A percentile compares a stretch with the other conserved stretches of the same genome.
Conservation (phyloP, 352 stramenopile species). For the Halophytophthora batemanensis region DNA sequence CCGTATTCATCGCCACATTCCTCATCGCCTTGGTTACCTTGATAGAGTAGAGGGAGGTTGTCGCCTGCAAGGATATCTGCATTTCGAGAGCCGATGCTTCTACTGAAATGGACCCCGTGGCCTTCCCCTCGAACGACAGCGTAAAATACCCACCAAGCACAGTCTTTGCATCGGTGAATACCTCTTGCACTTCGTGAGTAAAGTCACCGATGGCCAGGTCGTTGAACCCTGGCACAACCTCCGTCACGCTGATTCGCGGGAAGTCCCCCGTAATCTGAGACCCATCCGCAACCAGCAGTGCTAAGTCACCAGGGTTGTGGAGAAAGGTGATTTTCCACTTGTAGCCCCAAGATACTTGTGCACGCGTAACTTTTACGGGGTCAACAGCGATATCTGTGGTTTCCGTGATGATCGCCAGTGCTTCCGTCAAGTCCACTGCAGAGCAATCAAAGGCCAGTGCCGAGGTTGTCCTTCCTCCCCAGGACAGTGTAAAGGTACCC, state of each 20-base stretch:
- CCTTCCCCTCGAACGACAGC: constrained; percentile 89
- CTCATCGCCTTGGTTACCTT: constrained; percentile 57
- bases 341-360: constrained; percentile 76
- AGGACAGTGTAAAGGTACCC: constrained; percentile 92
- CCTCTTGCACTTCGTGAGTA: constrained; percentile 93
- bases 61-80: constrained; percentile 69
- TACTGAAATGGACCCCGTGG: constrained; percentile 67
- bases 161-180: constrained; percentile 64
- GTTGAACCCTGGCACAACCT: constrained; percentile 71
- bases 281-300: constrained; percentile 77
- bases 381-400: constrained; percentile 68
- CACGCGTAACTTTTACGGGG: constrained; percentile 72
- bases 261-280: constrained; percentile 87
- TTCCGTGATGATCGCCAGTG: constrained; percentile 76
- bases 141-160: constrained; percentile 79
- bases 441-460: constrained; percentile 71
- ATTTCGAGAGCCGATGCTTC: constrained; percentile 82
- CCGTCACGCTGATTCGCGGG: constrained; percentile 72
- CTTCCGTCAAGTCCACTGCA: constrained; percentile 62
- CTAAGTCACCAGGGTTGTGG: constrained; percentile 86
- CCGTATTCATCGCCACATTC: constrained; percentile 46
- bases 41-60: constrained; percentile 84
- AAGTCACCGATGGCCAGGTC: constrained; percentile 92
- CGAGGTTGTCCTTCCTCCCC: constrained; percentile 78
- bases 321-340: constrained; percentile 92